Conservation (phyloP, 1,139 yeast species). For the Debaryomycetaceae sp. region DNA sequence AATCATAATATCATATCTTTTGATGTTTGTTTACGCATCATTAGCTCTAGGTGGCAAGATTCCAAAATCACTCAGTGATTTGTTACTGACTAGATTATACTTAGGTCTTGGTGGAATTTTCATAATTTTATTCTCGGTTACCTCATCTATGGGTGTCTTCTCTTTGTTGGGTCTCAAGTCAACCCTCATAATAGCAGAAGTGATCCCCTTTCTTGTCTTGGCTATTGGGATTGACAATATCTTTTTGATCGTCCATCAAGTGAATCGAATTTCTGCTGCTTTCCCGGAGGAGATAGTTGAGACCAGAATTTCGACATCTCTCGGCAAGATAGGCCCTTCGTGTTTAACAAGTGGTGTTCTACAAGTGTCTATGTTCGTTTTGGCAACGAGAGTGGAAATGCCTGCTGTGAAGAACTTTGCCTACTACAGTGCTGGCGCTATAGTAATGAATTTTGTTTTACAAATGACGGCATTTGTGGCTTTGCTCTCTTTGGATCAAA, state of each 20-base stretch:
- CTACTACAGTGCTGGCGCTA: constrained; percentile 82
- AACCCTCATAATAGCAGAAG: constrained; percentile 91
- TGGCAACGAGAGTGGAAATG: constrained; percentile 84
- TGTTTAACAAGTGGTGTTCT: constrained; percentile 73
- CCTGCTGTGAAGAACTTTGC: constrained; percentile 97
- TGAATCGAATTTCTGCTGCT: constrained; percentile 51
- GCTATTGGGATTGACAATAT: constrained; percentile 96
- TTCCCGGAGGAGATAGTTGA: constrained; percentile 31
- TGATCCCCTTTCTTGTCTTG: constrained; percentile 87
- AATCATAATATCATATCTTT: constrained; percentile 67
- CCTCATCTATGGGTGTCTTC: constrained; percentile 80
- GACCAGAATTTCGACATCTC: constrained; percentile 57
- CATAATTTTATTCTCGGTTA: constrained; percentile 75
- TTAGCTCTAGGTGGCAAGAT: constrained; percentile 67
- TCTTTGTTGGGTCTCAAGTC: constrained; percentile 73
- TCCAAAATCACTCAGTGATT: constrained; percentile 23
- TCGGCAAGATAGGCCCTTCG: constrained; percentile 82
- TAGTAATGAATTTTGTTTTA: constrained; percentile 66
- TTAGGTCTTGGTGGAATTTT: constrained; percentile 79
- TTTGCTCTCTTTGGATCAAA: constrained; percentile 65
- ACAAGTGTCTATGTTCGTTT: constrained; percentile 71
- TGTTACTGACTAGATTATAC: constrained; percentile 64
- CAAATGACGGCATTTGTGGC: constrained; percentile 84
- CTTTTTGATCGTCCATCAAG: constrained; percentile 78
- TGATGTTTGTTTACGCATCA: constrained; percentile 91